These are phyloP conservation scores for Sarocladium strictum DNA, from an alignment of 2,329 filamentous ascomycete genomes.

Conservation along the genomic window DNA sequence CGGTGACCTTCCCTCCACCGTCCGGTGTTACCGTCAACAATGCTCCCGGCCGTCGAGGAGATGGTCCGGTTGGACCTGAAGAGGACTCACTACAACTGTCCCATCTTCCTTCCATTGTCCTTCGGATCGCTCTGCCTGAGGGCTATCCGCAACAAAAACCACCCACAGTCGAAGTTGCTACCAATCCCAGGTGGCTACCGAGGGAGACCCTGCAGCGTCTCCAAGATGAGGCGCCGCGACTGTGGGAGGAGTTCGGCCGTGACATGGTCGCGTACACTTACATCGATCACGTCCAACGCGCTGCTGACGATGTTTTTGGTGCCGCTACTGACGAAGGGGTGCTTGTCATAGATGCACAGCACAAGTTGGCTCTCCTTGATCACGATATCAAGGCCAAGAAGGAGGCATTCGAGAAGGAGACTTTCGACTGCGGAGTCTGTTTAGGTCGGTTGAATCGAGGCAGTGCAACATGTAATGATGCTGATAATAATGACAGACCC, in stretches of 20 bases:
- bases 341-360: slow-evolving; percentile 46
- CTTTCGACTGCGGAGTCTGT: slow-evolving; percentile 84
- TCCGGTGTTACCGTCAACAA: slow-evolving; percentile 7
- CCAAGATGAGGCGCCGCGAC: slow-evolving; percentile 39
- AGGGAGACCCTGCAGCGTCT: slow-evolving; percentile 40
- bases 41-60: slow-evolving; percentile 11
- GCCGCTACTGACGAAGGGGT: slow-evolving; percentile 41
- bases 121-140: slow-evolving; percentile 48
- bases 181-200: slow-evolving; percentile 53
- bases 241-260: slow-evolving; percentile 59
- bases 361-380: slow-evolving; percentile 68
- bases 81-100: slow-evolving; percentile 44
- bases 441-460: slow-evolving; percentile 41
- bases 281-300: slow-evolving; percentile 57
- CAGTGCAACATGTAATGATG: background rate
- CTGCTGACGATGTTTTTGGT: slow-evolving; percentile 55
- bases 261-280: slow-evolving; percentile 56
- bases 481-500: slow-evolving; percentile 52
- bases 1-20: slow-evolving; percentile 48
- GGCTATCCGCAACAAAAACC: slow-evolving; percentile 51
- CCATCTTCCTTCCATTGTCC: slow-evolving; percentile 51
- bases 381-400: slow-evolving; percentile 71
- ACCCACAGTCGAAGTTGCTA: slow-evolving; percentile 45
- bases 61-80: background rate
- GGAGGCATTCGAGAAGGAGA: slow-evolving; percentile 72